These are phyloP conservation scores for Sorghum bicolor DNA, from an alignment of 176 grass and related monocot species.

Conservation along the genomic window DNA sequence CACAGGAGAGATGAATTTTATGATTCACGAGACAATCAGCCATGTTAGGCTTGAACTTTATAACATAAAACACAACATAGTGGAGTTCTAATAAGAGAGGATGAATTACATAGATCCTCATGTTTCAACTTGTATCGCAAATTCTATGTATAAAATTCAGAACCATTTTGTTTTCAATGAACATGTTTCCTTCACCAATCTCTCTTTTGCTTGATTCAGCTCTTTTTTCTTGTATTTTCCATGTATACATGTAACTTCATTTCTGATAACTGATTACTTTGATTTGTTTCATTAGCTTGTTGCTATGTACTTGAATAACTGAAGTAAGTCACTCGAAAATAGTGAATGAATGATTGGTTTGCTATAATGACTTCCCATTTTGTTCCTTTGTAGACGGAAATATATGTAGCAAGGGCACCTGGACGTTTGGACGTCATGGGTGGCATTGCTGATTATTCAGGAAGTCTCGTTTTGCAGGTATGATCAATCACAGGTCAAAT, in stretches of 20 bases:
- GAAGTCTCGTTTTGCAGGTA: constrained; percentile 76
- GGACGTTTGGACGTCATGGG: constrained; percentile 95
- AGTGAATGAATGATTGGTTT: neutral
- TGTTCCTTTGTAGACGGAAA: constrained; percentile 51
- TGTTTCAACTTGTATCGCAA: neutral
- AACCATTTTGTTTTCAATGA: neutral
- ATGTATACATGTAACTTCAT: neutral
- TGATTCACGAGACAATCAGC: neutral
- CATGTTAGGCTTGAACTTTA: neutral
- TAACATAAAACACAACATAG: neutral
- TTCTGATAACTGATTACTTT: neutral
- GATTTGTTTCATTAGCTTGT: neutral
- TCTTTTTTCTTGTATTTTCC: neutral
- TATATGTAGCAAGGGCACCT: constrained; percentile 95
- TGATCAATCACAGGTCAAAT: constrained; percentile 25
- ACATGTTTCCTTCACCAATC: neutral
- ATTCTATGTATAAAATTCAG: neutral
- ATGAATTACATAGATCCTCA: neutral
- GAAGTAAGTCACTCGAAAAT: neutral
- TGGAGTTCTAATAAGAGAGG: neutral
- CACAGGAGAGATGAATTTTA: neutral
- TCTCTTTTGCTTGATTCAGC: neutral
- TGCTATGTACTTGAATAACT: constrained; percentile 5
- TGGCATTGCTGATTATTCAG: constrained; percentile 97
- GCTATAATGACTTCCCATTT: neutral